Percentiles rank a stretch among this genome's conserved stretches.
These are phyloP conservation scores for Phaeosphaeriaceae sp. DNA, from an alignment of 2,329 filamentous ascomycete species.

Conservation along the genomic window DNA sequence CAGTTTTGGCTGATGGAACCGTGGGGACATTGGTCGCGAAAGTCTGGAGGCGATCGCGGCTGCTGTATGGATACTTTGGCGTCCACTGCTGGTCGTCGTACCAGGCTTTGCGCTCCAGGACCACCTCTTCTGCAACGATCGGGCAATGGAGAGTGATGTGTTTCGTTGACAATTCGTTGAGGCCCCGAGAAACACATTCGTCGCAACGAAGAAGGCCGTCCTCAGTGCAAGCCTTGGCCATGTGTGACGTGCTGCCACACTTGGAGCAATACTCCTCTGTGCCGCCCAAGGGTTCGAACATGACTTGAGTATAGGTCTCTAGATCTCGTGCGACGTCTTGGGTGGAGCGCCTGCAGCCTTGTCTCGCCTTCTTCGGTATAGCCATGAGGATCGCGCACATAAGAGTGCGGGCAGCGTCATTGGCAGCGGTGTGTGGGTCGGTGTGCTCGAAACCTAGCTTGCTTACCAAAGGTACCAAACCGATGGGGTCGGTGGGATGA, in stretches of 20 bases:
- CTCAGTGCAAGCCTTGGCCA: conserved; percentile 5
- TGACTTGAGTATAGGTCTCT: conserved; percentile 12
- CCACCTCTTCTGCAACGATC: background rate
- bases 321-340: conserved; percentile 9
- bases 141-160: conserved; percentile 14
- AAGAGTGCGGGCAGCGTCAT: conserved; percentile 29
- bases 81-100: background rate
- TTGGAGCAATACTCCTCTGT: conserved; percentile 13
- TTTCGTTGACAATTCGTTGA: background rate
- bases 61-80: background rate
- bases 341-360: background rate
- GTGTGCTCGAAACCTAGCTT: conserved; percentile 18
- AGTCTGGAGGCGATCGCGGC: background rate
- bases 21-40: background rate
- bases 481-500: conserved; percentile 12
- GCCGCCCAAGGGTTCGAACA: background rate
- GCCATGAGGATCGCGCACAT: conserved; percentile 30
- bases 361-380: background rate
- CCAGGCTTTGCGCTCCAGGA: conserved; percentile 5
- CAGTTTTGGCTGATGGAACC: background rate
- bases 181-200: conserved; percentile 8
- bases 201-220: conserved; percentile 7
- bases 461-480: conserved; percentile 13
- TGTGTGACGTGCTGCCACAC: conserved; percentile 11
- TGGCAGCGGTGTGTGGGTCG: conserved; percentile 30